Conservation (phyloP, 768 basidiomycete genomes). For the Termitomyces titanicus region DNA sequence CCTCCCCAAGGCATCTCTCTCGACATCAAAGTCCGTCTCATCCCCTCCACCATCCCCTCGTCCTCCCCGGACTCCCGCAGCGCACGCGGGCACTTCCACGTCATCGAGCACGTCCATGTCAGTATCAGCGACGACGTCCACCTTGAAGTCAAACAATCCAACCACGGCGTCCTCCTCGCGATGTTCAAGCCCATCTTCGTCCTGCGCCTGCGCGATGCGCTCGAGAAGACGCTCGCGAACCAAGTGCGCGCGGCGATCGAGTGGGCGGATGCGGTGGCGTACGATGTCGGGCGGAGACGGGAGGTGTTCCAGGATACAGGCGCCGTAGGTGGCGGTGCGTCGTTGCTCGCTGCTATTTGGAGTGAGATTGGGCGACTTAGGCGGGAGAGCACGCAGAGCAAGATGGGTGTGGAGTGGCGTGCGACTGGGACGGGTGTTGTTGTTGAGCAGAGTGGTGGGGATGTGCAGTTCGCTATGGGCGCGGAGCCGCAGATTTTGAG, state of each 20-base stretch:
- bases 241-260: slow-evolving; percentile 52
- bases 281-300: slow-evolving; percentile 52
- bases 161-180: slow-evolving; percentile 58
- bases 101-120: slow-evolving; percentile 52
- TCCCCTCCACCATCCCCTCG: slow-evolving; percentile 41
- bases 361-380: slow-evolving; percentile 63
- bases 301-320: slow-evolving; percentile 69
- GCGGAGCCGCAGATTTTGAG: slow-evolving; percentile 71
- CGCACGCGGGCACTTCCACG: slow-evolving; percentile 46
- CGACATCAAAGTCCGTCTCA: slow-evolving; percentile 61
- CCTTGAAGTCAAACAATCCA: slow-evolving; percentile 53
- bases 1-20: slow-evolving; percentile 67
- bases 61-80: slow-evolving; percentile 40
- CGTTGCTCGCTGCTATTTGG: slow-evolving; percentile 59
- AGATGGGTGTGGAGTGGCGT: slow-evolving; percentile 36
- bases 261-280: slow-evolving; percentile 52
- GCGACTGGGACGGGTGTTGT: slow-evolving; percentile 66
- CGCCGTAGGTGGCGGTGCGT: slow-evolving; percentile 39
- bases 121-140: slow-evolving; percentile 54
- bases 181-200: slow-evolving; percentile 63
- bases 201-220: slow-evolving; percentile 51
- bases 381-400: slow-evolving; percentile 24
- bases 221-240: slow-evolving; percentile 55
- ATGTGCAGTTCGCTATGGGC: slow-evolving; percentile 54
- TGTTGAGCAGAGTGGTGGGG: slow-evolving; percentile 38